phyloP scores from a whole-genome alignment of 2,329 filamentous ascomycete genomes.

The Pseudogymnoascus sp. region DNA sequence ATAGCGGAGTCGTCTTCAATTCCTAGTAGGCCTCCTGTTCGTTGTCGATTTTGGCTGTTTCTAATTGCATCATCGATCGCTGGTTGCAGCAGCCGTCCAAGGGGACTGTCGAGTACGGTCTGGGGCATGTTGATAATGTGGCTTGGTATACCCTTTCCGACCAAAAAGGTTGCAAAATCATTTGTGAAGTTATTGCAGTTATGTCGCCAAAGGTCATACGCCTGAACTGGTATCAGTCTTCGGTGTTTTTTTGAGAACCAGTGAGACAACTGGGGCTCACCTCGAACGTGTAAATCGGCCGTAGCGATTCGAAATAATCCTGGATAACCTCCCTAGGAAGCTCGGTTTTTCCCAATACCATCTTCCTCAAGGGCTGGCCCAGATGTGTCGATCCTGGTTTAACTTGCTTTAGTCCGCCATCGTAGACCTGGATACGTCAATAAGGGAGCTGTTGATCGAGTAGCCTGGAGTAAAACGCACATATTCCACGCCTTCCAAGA shows the following conservation, averaged over 20 bases:
- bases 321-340: constrained; percentile 73
- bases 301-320: constrained; percentile 80
- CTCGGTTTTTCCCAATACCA: constrained; percentile 67
- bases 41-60: constrained; percentile 50
- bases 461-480: constrained; percentile 24
- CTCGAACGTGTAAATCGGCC: constrained; percentile 72
- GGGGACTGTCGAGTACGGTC: constrained; percentile 74
- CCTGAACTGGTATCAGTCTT: constrained; percentile 36
- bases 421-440: constrained; percentile 47
- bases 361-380: constrained; percentile 68
- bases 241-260: neutral
- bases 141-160: constrained; percentile 80
- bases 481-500: constrained; percentile 79
- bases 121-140: constrained; percentile 81
- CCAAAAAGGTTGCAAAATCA: constrained; percentile 79
- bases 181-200: constrained; percentile 99
- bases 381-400: constrained; percentile 77
- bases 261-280: constrained; percentile 31
- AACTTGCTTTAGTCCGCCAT: constrained; percentile 77
- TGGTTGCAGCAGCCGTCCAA: constrained; percentile 80
- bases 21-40: constrained; percentile 23
- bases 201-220: constrained; percentile 81
- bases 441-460: constrained; percentile 22
- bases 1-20: constrained; percentile 16
- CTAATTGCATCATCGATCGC: constrained; percentile 60